phyloP scores from a whole-genome alignment of 192 early-diverging fungal genomes.

The Gigaspora rosea region DNA sequence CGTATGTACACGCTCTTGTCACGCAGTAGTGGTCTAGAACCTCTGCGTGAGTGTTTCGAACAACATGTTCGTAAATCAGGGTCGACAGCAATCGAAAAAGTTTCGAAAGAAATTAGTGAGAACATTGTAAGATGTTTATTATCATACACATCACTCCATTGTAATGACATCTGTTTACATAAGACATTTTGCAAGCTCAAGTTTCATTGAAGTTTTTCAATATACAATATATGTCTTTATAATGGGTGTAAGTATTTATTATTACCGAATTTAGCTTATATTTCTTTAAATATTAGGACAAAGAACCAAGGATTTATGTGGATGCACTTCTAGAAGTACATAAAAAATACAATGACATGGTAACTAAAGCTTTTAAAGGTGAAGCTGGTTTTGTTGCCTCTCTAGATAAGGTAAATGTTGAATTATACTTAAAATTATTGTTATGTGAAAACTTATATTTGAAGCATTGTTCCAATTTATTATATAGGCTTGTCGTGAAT shows the following conservation, averaged over 20 bases:
- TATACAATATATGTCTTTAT: too few relatives aligned
- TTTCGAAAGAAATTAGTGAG: constrained; percentile 60
- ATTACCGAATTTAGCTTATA: too few relatives aligned
- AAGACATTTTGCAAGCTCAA: too few relatives aligned
- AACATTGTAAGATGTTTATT: constrained; percentile 41
- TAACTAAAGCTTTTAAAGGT: constrained; percentile 74
- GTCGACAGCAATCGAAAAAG: constrained; percentile 74
- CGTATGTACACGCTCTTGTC: constrained; percentile 83
- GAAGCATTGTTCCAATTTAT: too few relatives aligned
- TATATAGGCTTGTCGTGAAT: constrained; percentile 73
- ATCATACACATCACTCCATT: too few relatives aligned
- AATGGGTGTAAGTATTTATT: too few relatives aligned
- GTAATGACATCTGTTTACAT: too few relatives aligned
- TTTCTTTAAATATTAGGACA: too few relatives aligned
- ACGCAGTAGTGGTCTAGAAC: constrained; percentile 81
- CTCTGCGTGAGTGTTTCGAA: constrained; percentile 75
- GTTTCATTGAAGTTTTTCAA: too few relatives aligned
- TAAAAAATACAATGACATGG: constrained; percentile 79
- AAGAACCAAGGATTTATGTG: constrained; percentile 83
- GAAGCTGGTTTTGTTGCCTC: constrained; percentile 89
- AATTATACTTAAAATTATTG: not conserved
- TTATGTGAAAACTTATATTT: not conserved
- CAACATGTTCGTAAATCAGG: constrained; percentile 79
- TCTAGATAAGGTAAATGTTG: constrained; percentile 70
- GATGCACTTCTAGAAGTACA: constrained; percentile 90